Evolutionary conservation across 116 monocot genomes (phyloP), one percentile per base, ranked within the genome.

Genomic region (Posidonia oceanica): DNA sequence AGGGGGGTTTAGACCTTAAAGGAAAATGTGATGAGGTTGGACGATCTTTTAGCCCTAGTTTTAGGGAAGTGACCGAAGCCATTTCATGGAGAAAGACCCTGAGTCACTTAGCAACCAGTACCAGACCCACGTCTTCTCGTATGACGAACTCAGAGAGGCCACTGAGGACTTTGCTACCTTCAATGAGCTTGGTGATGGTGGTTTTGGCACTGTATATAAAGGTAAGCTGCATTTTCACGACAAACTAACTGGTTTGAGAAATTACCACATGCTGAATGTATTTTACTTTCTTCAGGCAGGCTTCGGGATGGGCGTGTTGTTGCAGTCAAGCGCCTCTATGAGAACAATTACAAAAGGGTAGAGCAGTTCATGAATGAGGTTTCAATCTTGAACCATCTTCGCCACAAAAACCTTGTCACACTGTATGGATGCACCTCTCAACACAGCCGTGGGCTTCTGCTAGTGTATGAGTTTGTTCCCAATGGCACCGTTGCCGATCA

Each of bases 401-500:
- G 85, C 57, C 87, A 91, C 78, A 80, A 71, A 36, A 85, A 87
- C 74, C 85, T 91, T 2, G 87, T 91, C 10, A 74, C 57, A 11
- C 72, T 91, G 69, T 91, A 87, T 42, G 91, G 91, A 48, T 91
- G 81, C 80, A 87, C 87, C 56, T 79, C 83, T 59, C 75, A 67
- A 15, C 73, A 67, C 8, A 83, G 81, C 71, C 79, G 79, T 5
- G 83, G 81, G 60, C 87, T 91, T 71, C 75, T 91, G 51, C 81
- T 91, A 6, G 91, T 91, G 15, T 91, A 91, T 59, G 91, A 91
- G 74, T 85, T 68, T 53, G 41, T 87, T 5, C 66, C 87, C 42
- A 91, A 91, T 36, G 91, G 91, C 22, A 91, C 91, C 0, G 76
- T 91, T 1, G 87, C 91, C 11, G 91, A 91, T 59, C 87, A 91